Evolutionary conservation across 495 filamentous ascomycete genomes (phyloP).

Genomic region (Friedmanniomyces simplex): DNA sequence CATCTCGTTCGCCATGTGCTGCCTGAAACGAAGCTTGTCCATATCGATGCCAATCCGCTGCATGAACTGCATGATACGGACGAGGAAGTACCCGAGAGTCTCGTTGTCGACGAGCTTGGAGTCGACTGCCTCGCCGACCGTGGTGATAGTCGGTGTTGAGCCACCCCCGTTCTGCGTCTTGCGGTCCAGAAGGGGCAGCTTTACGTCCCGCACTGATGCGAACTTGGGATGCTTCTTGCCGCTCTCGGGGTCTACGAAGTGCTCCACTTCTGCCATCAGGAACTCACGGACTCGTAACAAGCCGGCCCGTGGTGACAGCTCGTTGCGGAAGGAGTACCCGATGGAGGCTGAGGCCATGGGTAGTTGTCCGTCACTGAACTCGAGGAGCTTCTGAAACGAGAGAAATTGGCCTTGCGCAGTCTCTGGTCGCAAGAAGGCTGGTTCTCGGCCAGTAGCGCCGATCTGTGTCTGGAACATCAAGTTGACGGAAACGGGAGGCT

Average conservation of each 20-base stretch:
- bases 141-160: slow-evolving; percentile 48
- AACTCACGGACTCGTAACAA: slow-evolving; percentile 62
- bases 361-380: slow-evolving; percentile 63
- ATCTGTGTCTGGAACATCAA: slow-evolving; percentile 67
- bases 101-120: slow-evolving; percentile 66
- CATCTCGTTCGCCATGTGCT: slow-evolving; percentile 78
- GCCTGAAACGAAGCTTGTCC: slow-evolving; percentile 67
- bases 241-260: slow-evolving; percentile 64
- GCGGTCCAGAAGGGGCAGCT: slow-evolving; percentile 59
- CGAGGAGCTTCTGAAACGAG: slow-evolving; percentile 66
- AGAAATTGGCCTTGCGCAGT: slow-evolving; percentile 68
- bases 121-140: slow-evolving; percentile 63
- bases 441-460: slow-evolving; percentile 53
- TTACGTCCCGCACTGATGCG: slow-evolving; percentile 52
- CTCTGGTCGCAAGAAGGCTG: slow-evolving; percentile 55
- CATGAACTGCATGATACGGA: slow-evolving; percentile 65
- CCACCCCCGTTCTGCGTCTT: slow-evolving; percentile 60
- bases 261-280: slow-evolving; percentile 72
- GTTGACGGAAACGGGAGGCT: slow-evolving; percentile 59
- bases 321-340: slow-evolving; percentile 67
- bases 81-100: slow-evolving; percentile 80
- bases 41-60: slow-evolving; percentile 57
- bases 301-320: slow-evolving; percentile 59
- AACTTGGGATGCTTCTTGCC: slow-evolving; percentile 67
- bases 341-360: slow-evolving; percentile 70